Evolutionary conservation across 2,329 filamentous ascomycete species (phyloP).

Genomic region (Trichoderma sp.): DNA sequence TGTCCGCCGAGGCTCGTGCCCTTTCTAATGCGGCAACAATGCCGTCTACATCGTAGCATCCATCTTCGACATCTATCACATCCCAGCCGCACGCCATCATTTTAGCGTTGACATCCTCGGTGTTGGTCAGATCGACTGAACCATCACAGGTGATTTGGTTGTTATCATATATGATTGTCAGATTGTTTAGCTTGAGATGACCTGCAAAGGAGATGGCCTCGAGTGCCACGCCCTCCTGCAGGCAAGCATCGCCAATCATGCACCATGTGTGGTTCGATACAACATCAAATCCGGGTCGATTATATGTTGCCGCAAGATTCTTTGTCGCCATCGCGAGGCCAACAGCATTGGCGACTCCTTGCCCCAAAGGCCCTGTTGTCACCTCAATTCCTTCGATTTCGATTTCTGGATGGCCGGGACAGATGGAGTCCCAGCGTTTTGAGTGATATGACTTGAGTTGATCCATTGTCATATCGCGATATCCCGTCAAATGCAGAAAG

Average conservation of each 20-base stretch:
- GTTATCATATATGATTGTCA: conserved; percentile 59
- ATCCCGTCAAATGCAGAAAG: conserved; percentile 52
- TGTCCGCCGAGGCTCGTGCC: conserved; percentile 42
- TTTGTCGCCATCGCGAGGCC: conserved; percentile 57
- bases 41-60: conserved; percentile 46
- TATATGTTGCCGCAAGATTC: conserved; percentile 53
- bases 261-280: conserved; percentile 54
- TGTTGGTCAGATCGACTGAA: conserved; percentile 50
- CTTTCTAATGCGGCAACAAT: conserved; percentile 44
- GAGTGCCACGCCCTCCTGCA: conserved; percentile 56
- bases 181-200: conserved; percentile 53
- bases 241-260: conserved; percentile 56
- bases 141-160: conserved; percentile 61
- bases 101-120: conserved; percentile 56
- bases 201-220: conserved; percentile 57
- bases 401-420: conserved; percentile 56
- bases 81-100: conserved; percentile 57
- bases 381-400: conserved; percentile 57
- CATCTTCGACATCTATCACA: conserved; percentile 53
- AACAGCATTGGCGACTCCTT: conserved; percentile 59
- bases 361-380: conserved; percentile 57
- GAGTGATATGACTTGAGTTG: conserved; percentile 54
- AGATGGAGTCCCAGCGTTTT: conserved; percentile 42
- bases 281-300: conserved; percentile 46
- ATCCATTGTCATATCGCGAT: conserved; percentile 53